phyloP scores from a whole-genome alignment of 78 protist genomes.

The Guillardia theta region DNA sequence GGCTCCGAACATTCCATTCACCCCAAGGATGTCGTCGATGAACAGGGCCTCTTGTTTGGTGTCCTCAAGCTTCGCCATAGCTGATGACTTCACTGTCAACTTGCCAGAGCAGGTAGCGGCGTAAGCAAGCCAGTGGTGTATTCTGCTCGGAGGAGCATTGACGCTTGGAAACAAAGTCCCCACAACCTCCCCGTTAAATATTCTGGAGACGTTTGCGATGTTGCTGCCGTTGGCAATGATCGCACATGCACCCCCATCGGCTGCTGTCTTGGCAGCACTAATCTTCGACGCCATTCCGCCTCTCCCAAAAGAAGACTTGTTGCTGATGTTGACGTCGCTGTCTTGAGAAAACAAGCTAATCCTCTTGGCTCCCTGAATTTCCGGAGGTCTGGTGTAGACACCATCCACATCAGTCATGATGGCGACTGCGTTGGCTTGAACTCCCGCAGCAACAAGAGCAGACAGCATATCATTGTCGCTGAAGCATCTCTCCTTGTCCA shows the following conservation, averaged over 20 bases:
- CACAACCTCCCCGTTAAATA: neutral
- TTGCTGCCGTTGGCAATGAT: neutral
- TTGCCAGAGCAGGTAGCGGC: too few relatives aligned
- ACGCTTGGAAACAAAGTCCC: neutral
- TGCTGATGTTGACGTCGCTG: neutral
- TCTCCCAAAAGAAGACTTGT: neutral
- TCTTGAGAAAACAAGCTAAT: neutral
- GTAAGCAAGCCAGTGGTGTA: neutral
- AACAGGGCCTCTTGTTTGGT: too few relatives aligned
- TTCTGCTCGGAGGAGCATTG: neutral
- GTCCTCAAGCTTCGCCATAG: too few relatives aligned
- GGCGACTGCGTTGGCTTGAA: too few relatives aligned
- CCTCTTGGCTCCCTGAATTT: neutral
- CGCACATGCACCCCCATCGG: neutral
- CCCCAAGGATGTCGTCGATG: neutral
- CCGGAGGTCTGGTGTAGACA: neutral
- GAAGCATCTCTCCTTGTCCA: neutral
- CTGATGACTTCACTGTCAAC: too few relatives aligned
- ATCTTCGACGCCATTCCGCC: conserved; percentile 25
- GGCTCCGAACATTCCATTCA: neutral
- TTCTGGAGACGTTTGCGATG: neutral
- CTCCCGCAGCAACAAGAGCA: conserved; percentile 4
- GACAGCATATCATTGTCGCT: neutral
- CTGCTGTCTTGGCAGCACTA: neutral
- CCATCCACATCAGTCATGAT: neutral